Evolutionary conservation across 2,329 filamentous ascomycete species (phyloP).

Genomic region (Cryphonectria naterciae): DNA sequence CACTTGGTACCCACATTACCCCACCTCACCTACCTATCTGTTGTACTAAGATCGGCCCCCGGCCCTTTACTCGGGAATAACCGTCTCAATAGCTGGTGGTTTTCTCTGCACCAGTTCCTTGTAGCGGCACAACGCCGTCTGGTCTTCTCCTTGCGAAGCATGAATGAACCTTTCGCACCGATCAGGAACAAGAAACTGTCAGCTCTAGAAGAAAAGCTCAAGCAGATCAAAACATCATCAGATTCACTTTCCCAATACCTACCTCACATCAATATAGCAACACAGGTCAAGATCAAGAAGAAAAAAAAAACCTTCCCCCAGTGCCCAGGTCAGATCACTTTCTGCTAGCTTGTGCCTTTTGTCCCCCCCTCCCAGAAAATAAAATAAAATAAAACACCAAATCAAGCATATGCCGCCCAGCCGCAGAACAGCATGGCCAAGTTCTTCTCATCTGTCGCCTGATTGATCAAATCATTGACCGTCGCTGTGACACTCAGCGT

Average conservation of each 20-base stretch:
- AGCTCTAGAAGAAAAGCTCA: neutral
- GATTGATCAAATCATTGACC: slow-evolving; percentile 95
- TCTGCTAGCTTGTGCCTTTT: too few species aligned
- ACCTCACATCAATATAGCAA: neutral
- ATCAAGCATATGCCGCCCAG: slow-evolving; percentile 48
- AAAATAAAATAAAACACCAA: too few species aligned
- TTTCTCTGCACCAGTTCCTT: neutral
- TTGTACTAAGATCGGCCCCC: neutral
- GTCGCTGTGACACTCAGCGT: slow-evolving; percentile 92
- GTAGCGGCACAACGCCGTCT: neutral
- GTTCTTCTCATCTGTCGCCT: slow-evolving; percentile 91
- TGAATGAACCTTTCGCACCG: neutral
- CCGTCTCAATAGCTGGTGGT: too few species aligned
- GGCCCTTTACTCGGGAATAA: neutral
- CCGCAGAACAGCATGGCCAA: slow-evolving; percentile 85
- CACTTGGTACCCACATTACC: neutral
- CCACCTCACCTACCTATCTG: neutral
- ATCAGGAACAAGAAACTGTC: neutral
- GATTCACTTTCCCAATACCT: too few species aligned
- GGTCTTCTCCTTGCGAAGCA: neutral
- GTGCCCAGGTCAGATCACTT: neutral
- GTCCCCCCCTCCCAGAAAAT: too few species aligned
- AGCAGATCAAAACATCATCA: neutral
- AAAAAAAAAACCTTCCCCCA: neutral
- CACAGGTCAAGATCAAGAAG: neutral